Conservation (phyloP, 305 asterid genomes). For the Rubia balearica region DNA sequence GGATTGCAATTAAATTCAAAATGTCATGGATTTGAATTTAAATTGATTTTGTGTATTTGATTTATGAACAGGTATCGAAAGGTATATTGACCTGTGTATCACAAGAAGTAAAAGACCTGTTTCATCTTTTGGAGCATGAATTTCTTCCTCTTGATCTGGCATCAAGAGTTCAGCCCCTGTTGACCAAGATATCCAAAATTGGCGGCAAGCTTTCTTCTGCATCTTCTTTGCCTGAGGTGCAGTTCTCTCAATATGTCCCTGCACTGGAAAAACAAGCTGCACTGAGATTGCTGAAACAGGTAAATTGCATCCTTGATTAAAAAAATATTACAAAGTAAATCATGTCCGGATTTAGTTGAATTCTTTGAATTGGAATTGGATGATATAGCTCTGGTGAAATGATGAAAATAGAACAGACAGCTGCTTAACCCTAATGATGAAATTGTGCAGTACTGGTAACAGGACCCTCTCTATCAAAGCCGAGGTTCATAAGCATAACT, state of each 20-base stretch:
- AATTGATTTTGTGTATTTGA: background rate
- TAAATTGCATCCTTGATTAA: slow-evolving; percentile 5
- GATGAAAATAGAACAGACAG: background rate
- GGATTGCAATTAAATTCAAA: background rate
- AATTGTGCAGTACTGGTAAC: no score
- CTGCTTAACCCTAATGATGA: background rate
- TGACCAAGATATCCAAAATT: slow-evolving; percentile 27
- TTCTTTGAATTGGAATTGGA: background rate
- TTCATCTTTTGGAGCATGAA: slow-evolving; percentile 31
- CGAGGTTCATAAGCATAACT: no score
- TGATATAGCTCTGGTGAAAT: background rate
- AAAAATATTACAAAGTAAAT: no score
- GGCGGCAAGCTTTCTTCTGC: slow-evolving; percentile 35
- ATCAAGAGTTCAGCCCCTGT: slow-evolving; percentile 22
- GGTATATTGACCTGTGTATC: slow-evolving; percentile 30
- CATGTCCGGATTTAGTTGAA: background rate
- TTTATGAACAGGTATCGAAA: slow-evolving; percentile 23
- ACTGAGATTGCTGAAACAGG: slow-evolving; percentile 35
- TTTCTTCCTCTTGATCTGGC: slow-evolving; percentile 37
- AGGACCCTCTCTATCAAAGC: no score
- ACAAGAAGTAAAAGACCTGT: slow-evolving; percentile 39
- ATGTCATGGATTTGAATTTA: background rate
- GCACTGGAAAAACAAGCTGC: slow-evolving; percentile 31
- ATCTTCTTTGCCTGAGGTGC: slow-evolving; percentile 33
- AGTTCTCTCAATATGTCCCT: slow-evolving; percentile 31